Evolutionary conservation across 306 rosid genomes (phyloP), one percentile per base, ranked within the genome.

Genomic region (Pterocarpus macrocarpus): DNA sequence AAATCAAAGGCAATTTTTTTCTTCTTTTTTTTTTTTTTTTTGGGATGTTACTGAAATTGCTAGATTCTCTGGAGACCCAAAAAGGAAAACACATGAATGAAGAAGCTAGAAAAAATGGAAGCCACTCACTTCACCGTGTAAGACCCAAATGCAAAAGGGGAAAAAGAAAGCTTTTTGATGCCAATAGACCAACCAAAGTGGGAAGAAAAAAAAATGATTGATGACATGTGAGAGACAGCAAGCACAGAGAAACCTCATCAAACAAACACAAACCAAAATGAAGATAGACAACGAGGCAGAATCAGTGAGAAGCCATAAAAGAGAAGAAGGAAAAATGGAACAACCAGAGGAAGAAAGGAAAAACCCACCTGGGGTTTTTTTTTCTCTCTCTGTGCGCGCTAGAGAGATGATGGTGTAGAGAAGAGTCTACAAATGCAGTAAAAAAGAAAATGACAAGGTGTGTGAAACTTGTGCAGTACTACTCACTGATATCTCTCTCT

Each of bases 401-500:
- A 44, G 64, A 78, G 76, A 90, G 69, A 79, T 71, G 88, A 53
- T 50, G 85, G 63, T 59, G 16, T 49, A 80, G 16, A 52, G 47
- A 62, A 81, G 73, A 64, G 57, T 7, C 57, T 64, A 43, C 88
- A 83, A 86, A 88, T 79, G 87, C 80, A 56, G 89, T 77, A 83
- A 88, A 85, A 66, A 61, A 65, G 41, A 76, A 79, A 68, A 76
- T 59, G 64, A 78, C 75, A 41, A 82, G 68, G 32, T 49, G 76
- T 57, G 59, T 85, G 86, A 90, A 88, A 87, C 94, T 92, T 92
- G 92, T 50, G 66, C 45, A 78, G 88, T 86, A 87, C 97, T 81
- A 85, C 10, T 80, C 77, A n/a, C 76, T 71, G 71, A 65, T n/a
- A 78, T 58, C 80, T 76, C 65, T 35, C 66, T 64, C 82, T 71